These are phyloP conservation scores for Didymella glomerata DNA, from an alignment of 2,329 filamentous ascomycete genomes.

Conservation along the genomic window DNA sequence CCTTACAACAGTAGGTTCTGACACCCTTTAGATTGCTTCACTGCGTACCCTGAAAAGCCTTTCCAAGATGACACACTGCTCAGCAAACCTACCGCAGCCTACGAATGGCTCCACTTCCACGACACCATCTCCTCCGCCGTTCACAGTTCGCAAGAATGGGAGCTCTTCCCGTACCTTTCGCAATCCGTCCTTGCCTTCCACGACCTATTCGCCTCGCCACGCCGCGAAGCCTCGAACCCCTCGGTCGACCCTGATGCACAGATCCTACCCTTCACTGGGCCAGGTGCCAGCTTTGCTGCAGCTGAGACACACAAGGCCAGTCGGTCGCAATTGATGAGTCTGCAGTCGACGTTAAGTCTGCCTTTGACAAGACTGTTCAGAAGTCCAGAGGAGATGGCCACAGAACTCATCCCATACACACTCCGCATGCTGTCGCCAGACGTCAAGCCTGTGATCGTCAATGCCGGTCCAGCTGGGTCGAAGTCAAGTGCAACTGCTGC, in stretches of 20 bases:
- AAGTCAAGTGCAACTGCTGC: slow-evolving; percentile 70
- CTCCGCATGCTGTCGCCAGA: slow-evolving; percentile 85
- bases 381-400: slow-evolving; percentile 77
- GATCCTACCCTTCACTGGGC: slow-evolving; percentile 79
- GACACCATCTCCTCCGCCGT: slow-evolving; percentile 81
- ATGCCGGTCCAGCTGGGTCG: slow-evolving; percentile 59
- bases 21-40: slow-evolving; percentile 71
- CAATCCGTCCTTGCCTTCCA: slow-evolving; percentile 91
- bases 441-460: slow-evolving; percentile 88
- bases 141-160: slow-evolving; percentile 89
- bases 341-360: slow-evolving; percentile 77
- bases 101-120: slow-evolving; percentile 96
- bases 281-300: slow-evolving; percentile 81
- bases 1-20: slow-evolving; percentile 11
- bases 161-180: slow-evolving; percentile 85
- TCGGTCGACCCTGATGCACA: slow-evolving; percentile 51
- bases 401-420: slow-evolving; percentile 85
- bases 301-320: slow-evolving; percentile 83
- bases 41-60: slow-evolving; percentile 82
- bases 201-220: slow-evolving; percentile 79
- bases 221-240: slow-evolving; percentile 55
- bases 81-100: slow-evolving; percentile 83
- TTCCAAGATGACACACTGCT: slow-evolving; percentile 94
- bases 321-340: slow-evolving; percentile 72
- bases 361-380: slow-evolving; percentile 80